Evolutionary conservation across 108 stramenopile species (phyloP).

Genomic region (Craspedostauros australis): DNA sequence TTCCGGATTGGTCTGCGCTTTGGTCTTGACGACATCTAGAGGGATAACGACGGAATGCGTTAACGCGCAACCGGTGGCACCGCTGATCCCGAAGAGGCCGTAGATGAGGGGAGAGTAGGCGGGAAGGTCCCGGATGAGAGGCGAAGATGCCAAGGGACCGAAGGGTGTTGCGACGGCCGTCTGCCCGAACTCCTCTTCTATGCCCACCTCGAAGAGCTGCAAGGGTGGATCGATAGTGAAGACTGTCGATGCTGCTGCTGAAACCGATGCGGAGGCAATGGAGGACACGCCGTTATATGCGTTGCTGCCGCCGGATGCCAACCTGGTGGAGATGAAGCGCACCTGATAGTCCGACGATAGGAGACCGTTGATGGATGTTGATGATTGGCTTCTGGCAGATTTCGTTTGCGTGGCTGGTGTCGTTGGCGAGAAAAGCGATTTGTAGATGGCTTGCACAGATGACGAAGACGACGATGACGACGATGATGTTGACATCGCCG

Average conservation of each 20-base stretch:
- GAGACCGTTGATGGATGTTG: conserved; percentile 25
- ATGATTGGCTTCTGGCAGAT: neutral
- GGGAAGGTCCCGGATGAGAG: conserved; percentile 42
- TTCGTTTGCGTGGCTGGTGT: neutral
- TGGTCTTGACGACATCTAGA: conserved; percentile 87
- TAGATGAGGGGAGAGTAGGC: conserved; percentile 42
- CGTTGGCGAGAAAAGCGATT: conserved; percentile 14
- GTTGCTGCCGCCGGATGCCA: too few relatives aligned
- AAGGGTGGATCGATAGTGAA: conserved; percentile 40
- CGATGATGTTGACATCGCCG: too few relatives aligned
- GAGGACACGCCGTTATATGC: too few relatives aligned
- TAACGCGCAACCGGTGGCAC: conserved; percentile 83
- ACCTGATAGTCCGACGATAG: conserved; percentile 34
- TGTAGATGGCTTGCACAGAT: too few relatives aligned
- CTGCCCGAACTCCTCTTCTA: conserved; percentile 45
- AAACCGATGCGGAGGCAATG: too few relatives aligned
- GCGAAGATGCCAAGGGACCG: conserved; percentile 46
- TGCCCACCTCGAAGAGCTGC: conserved; percentile 36
- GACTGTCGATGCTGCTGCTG: neutral
- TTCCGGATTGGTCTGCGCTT: conserved; percentile 73
- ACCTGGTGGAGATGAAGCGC: conserved; percentile 4
- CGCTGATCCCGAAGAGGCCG: conserved; percentile 72
- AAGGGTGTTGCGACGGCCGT: conserved; percentile 51
- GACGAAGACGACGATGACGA: too few relatives aligned
- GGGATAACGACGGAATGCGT: conserved; percentile 89